Evolutionary conservation across 371 early-diverging fungal species (phyloP), one percentile per base, ranked within the genome.

Genomic region (Mortierella sp.): DNA sequence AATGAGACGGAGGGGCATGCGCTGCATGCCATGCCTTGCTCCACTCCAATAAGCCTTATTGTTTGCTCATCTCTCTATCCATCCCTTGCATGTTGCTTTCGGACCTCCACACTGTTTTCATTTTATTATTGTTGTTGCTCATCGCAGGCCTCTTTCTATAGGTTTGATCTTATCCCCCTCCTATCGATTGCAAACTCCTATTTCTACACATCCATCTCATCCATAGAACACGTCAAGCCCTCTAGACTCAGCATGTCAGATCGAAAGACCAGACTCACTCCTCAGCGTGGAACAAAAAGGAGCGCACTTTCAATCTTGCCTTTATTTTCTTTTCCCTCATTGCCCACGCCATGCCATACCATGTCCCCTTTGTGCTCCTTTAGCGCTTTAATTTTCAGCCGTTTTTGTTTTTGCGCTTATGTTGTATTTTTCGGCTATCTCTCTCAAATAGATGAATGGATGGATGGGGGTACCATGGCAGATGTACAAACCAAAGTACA

Each of bases 271-370:
- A 1, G 59, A 31, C 59, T n/a, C 26, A 57, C 0, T 28, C 10
- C 0, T 28, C 10, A 11, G 3, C 0, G 37, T 31, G 72, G 54
- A 40, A 53, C 26, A 53, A 9, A 9, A 2, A n/a, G 24, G 16
- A 37, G 48, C 72, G 34, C 53, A 37, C 28, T 72, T 48, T 53
- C 31, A 48, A 26, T 53, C 53, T 72, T 72, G 40, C 64, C 74
- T 61, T 48, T 74, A 43, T 64, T 64, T 61, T 74, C 21, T 26
- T 43, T 48, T 43, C n/a, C 48, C 11, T 14, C 46, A 26, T 26
- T 40, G 44, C 8, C 19, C 21, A 43, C 50, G 26, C 44, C 28
- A 19, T 26, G 55, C n/a, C 55, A 54, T 8, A 9, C 54, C 54
- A n/a, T 55, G 26, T 26, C 34, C 34, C 67, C 40, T 40, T 24